These are phyloP conservation scores for Kluyveromyces siamensis DNA, from an alignment of 805 yeast species.

Conservation along the genomic window DNA sequence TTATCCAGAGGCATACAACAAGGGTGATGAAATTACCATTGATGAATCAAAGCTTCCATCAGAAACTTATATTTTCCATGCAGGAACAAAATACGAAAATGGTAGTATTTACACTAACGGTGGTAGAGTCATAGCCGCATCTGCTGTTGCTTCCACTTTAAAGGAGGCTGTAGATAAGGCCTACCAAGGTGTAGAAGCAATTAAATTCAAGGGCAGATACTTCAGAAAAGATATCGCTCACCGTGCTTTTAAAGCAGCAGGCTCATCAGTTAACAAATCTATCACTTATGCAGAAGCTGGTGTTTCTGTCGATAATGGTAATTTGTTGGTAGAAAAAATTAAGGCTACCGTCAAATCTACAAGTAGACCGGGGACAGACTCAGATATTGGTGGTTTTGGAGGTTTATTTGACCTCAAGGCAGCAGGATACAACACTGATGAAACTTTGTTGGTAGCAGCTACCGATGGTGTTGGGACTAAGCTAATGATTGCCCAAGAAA, in stretches of 20 bases:
- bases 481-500: conserved; percentile 84
- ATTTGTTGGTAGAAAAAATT: conserved; percentile 79
- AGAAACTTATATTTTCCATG: conserved; percentile 77
- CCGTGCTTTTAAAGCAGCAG: conserved; percentile 63
- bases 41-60: conserved; percentile 17
- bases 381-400: conserved; percentile 98
- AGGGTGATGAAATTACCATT: conserved; percentile 78
- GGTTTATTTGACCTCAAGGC: conserved; percentile 86
- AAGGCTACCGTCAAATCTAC: conserved; percentile 88
- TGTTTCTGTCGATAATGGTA: conserved; percentile 95
- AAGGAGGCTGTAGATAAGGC: conserved; percentile 80
- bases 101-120: conserved; percentile 76
- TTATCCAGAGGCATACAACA: conserved; percentile 79
- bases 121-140: conserved; percentile 93
- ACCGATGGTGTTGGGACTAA: conserved; percentile 99
- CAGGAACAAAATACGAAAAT: conserved; percentile 64
- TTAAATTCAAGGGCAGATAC: conserved; percentile 66
- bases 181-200: conserved; percentile 72
- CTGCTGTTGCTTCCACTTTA: conserved; percentile 71
- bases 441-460: conserved; percentile 87
- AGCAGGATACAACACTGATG: conserved; percentile 72
- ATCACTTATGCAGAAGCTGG: conserved; percentile 94
- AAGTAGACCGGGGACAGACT: conserved; percentile 91
- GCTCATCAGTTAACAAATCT: conserved; percentile 23
- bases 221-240: conserved; percentile 93